These are phyloP conservation scores for Acanthamoeba triangularis DNA, from an alignment of 208 protist species.

Conservation along the genomic window DNA sequence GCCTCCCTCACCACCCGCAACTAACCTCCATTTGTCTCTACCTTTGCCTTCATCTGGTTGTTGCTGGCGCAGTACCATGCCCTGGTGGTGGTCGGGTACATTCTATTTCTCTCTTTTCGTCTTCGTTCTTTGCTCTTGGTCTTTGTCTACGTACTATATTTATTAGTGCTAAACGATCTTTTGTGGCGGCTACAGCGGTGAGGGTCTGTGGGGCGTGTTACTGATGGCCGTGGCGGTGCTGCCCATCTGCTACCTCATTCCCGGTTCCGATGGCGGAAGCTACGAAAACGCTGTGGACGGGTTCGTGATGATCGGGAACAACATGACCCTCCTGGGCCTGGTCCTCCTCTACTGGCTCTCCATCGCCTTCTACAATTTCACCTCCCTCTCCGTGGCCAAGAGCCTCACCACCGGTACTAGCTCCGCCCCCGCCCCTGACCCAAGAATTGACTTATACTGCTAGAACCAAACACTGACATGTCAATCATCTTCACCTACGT, in stretches of 20 bases:
- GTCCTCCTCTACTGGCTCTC: slow-evolving; percentile 46
- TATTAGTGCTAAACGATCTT: neutral
- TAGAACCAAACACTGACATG: neutral
- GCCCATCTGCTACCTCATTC: slow-evolving; percentile 61
- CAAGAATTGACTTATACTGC: neutral
- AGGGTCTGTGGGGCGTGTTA: slow-evolving; percentile 52
- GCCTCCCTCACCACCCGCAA: neutral
- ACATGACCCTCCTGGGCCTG: neutral
- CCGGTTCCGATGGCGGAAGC: slow-evolving; percentile 47
- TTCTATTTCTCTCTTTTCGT: neutral
- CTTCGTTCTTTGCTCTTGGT: neutral
- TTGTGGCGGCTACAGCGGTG: neutral
- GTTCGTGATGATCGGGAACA: slow-evolving; percentile 67
- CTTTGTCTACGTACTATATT: neutral
- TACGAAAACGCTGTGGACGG: slow-evolving; percentile 67
- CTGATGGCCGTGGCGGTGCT: slow-evolving; percentile 64
- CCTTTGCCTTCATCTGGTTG: neutral
- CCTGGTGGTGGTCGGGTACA: slow-evolving; percentile 32
- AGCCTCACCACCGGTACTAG: slow-evolving; percentile 23
- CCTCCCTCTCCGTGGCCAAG: slow-evolving; percentile 50
- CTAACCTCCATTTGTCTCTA: neutral
- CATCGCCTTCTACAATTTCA: slow-evolving; percentile 73
- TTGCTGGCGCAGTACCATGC: slow-evolving; percentile 24
- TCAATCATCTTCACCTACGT: neutral
- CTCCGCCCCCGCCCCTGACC: neutral